Evolutionary conservation across 1,284 basidiomycete species (phyloP), one percentile per base, ranked within the genome.

Genomic region (Gomphus bonarii): DNA sequence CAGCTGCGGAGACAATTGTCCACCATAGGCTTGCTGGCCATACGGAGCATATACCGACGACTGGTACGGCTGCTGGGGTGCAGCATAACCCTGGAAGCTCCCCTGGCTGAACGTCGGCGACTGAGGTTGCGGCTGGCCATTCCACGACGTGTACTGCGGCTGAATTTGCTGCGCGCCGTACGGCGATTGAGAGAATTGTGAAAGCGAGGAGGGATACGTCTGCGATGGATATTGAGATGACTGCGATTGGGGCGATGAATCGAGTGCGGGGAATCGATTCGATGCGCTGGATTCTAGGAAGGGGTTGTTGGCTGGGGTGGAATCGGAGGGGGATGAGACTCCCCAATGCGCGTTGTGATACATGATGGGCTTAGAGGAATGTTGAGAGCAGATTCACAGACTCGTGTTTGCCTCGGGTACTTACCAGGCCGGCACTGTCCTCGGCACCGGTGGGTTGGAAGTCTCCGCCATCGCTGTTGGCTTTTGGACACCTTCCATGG

Each of bases 241-340:
- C 8, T 38, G 43, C 11, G 56, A 51, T 28, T 35, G 33, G 7
- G 40, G 43, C n/a, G 49, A 53, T 16, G 49, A 18, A 25, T 58
- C 56, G 4, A 58, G 30, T 35, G 56, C 49, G 4, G 56, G 56
- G 30, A 58, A 58, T 53, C 56, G 35, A 30, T 44, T 51, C 30
- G 56, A 40, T 9, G 56, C 56, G 42, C 56, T 58, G n/a, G 49
- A 31, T 20, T 58, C 56, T 20, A 46, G 50, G 33, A 58, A 58
- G 3, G 56, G 56, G n/a, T 58, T 58, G 33, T 58, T 58, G 8
- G 49, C 56, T 28, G 56, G 40, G 25, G 16, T 12, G 22, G 38
- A 28, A 6, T 40, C 44, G 8, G 56, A 53, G 7, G 48, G 22
- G 28, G 55, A 42, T 12, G 55, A 49, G n/a, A 28, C 30, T 7